Conservation (phyloP, 78 protist genomes). For the Dictyostelium brefeldianum region DNA sequence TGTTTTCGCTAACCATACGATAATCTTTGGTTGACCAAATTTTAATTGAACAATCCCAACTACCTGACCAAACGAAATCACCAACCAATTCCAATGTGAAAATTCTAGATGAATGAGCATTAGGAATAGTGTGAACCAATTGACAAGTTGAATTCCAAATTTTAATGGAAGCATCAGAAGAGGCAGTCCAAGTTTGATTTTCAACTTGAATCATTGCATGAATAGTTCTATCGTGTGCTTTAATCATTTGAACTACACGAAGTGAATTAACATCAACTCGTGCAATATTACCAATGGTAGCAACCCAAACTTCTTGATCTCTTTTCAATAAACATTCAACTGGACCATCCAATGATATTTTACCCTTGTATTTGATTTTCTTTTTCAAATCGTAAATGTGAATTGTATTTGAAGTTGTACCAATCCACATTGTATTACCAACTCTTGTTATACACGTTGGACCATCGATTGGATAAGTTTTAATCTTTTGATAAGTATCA, state of each 20-base stretch:
- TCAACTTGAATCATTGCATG: slow-evolving; percentile 73
- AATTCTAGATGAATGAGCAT: slow-evolving; percentile 64
- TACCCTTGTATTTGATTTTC: slow-evolving; percentile 46
- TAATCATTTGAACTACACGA: slow-evolving; percentile 61
- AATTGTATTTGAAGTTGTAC: slow-evolving; percentile 44
- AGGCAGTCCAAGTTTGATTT: slow-evolving; percentile 50
- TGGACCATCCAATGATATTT: slow-evolving; percentile 48
- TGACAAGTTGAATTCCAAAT: slow-evolving; percentile 66
- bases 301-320: slow-evolving; percentile 74
- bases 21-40: slow-evolving; percentile 67
- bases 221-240: slow-evolving; percentile 66
- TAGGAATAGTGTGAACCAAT: background rate
- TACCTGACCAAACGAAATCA: slow-evolving; percentile 76
- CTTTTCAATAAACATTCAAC: slow-evolving; percentile 49
- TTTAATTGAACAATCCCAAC: slow-evolving; percentile 55
- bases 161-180: slow-evolving; percentile 53
- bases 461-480: slow-evolving; percentile 38
- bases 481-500: slow-evolving; percentile 37
- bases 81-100: slow-evolving; percentile 45
- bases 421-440: slow-evolving; percentile 75
- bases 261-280: slow-evolving; percentile 56
- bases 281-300: slow-evolving; percentile 36
- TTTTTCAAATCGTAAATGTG: slow-evolving; percentile 60
- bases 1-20: slow-evolving; percentile 39
- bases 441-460: slow-evolving; percentile 63